Conservation (phyloP, 768 basidiomycete species). For the Lepiota brunneoincarnata region DNA sequence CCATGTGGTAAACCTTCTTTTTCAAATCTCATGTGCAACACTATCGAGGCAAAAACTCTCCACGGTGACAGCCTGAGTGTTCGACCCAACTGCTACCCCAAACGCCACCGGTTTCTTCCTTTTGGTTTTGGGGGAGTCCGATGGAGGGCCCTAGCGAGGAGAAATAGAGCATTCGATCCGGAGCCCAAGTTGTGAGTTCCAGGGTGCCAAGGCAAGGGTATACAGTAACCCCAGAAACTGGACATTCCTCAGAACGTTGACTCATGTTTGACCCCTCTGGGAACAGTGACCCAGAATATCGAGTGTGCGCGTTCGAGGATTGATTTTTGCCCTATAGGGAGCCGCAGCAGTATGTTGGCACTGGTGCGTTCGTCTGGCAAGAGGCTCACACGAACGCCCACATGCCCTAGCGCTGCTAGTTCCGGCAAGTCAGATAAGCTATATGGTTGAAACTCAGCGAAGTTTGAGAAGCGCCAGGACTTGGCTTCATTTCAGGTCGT, state of each 20-base stretch:
- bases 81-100: not conserved
- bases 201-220: no score
- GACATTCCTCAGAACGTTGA: no score
- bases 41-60: not conserved
- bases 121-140: not conserved
- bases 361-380: not conserved
- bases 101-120: not conserved
- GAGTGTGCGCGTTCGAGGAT: no score
- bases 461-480: not conserved
- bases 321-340: not conserved
- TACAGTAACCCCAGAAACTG: no score
- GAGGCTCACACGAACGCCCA: not conserved
- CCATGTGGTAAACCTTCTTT: constrained; percentile 1
- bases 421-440: not conserved
- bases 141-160: constrained; percentile 6
- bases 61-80: no score
- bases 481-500: no score
- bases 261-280: not conserved
- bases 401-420: not conserved
- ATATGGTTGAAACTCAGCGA: constrained; percentile 8
- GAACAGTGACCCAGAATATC: no score
- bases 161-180: not conserved
- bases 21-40: no score
- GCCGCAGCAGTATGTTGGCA: not conserved
- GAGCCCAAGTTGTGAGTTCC: not conserved